Evolutionary conservation across 345 rosid species (phyloP), one percentile per base, ranked within the genome.

Genomic region (Populus nigra): DNA sequence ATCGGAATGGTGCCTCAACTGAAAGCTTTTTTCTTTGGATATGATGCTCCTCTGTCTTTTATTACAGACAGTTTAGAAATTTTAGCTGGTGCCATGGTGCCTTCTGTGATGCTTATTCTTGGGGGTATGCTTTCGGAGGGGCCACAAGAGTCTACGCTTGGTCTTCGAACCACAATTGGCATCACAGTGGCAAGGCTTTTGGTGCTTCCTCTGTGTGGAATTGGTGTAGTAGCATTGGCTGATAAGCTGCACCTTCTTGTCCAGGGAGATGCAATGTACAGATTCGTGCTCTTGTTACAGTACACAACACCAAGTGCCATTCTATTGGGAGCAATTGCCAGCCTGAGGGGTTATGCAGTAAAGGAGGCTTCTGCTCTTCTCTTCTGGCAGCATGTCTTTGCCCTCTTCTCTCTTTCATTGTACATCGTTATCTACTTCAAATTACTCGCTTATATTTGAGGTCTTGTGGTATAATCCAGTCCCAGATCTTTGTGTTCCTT

Each of bases 101-200:
- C 99, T 3, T 96, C 99, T 2, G 99, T 92, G 83, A 93, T 92
- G 99, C 98, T 96, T 74, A 83, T 96, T 5, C 98, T 93, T 39
- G 94, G 99, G 22, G 99, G 99, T 53, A 92, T 93, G 96, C 90
- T 96, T 39, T 85, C 99, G 0, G 96, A 96, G 79, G 99, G 99
- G 71, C 99, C 99, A 35, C 91, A 84, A 12, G 93, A 93, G 15
- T 92, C 99, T 4, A 83, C 82, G 15, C 91, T 96, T 20, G 99
- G 99, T 22, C 85, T 87, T 61, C 87, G 90, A 75, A 96, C 99
- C 4, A 92, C 94, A 17, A 80, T 93, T 0, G 97, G 97, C 23
- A 79, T 96, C 55, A 77, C 49, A 2, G 86, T 96, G 7, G 98
- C 99, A 5, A 90, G 99, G 84, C 91, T 96, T 6, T 72, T 96